Percentiles rank a stretch among this genome's conserved stretches.
These are phyloP conservation scores for Rhodotorula sphaerocarpa DNA, from an alignment of 768 basidiomycete genomes.

Conservation along the genomic window DNA sequence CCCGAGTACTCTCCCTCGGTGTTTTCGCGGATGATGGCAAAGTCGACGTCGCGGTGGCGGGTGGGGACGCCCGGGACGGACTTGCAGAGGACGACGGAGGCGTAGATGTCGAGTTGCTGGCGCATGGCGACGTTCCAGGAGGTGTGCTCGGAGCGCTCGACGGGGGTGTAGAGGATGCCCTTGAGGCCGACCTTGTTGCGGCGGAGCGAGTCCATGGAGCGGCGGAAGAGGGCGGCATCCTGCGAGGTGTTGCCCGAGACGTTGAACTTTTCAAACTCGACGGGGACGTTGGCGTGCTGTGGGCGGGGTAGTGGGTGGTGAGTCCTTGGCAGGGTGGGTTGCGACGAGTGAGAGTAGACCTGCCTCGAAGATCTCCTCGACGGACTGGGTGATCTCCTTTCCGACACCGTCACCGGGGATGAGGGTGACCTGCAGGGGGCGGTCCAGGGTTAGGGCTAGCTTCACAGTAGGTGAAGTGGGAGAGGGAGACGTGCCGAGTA, in stretches of 20 bases:
- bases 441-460: not conserved
- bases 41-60: constrained; percentile 92
- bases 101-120: constrained; percentile 97
- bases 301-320: too few species aligned
- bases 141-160: constrained; percentile 89
- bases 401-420: constrained; percentile 98
- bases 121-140: constrained; percentile 99
- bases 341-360: not conserved
- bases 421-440: constrained; percentile 65
- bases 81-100: constrained; percentile 96
- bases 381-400: constrained; percentile 90
- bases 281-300: constrained; percentile 81
- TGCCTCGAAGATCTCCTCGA: constrained; percentile 91
- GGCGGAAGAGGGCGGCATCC: constrained; percentile 89
- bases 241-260: constrained; percentile 91
- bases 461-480: not conserved
- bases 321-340: not conserved
- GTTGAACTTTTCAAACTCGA: constrained; percentile 77
- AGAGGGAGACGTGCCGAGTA: constrained; percentile 59
- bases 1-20: constrained; percentile 99
- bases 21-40: constrained; percentile 98
- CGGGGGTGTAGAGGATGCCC: constrained; percentile 97
- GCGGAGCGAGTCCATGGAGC: constrained; percentile 95
- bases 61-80: constrained; percentile 92
- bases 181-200: constrained; percentile 97